Evolutionary conservation across 2,329 filamentous ascomycete species (phyloP).

Genomic region (Trichoderma sp.): DNA sequence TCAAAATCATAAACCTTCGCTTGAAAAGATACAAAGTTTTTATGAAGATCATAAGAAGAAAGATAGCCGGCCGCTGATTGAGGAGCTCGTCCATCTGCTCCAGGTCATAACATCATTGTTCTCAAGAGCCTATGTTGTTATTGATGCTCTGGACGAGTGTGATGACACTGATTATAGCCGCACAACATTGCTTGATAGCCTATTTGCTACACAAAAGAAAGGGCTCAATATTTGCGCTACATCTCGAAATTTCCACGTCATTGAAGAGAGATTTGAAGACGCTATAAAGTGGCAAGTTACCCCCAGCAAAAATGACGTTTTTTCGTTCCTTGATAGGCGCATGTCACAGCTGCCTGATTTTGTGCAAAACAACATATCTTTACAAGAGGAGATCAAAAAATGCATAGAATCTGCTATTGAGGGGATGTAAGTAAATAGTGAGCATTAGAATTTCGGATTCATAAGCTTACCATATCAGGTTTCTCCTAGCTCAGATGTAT

Average conservation of each 20-base stretch:
- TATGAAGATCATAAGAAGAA: neutral
- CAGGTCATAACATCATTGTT: neutral
- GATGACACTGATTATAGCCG: neutral
- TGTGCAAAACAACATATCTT: neutral
- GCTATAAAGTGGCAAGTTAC: neutral
- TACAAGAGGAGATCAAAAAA: neutral
- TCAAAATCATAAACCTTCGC: neutral
- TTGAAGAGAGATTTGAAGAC: neutral
- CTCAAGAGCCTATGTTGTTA: neutral
- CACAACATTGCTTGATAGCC: neutral
- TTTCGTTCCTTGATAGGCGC: neutral
- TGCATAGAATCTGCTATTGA: neutral
- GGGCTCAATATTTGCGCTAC: conserved; percentile 5
- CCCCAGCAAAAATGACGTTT: neutral
- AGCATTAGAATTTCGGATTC: neutral
- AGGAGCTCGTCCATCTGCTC: neutral
- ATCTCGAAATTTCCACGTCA: neutral
- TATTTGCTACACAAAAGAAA: neutral
- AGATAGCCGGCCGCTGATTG: neutral
- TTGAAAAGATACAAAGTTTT: neutral
- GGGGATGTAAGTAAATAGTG: neutral
- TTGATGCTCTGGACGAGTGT: conserved; percentile 10
- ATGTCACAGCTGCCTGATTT: neutral
- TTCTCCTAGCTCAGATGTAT: neutral
- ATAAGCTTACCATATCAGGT: neutral